Evolutionary conservation across 331 rosid species (phyloP), one percentile per base, ranked within the genome.

Genomic region (Telfairia occidentalis): DNA sequence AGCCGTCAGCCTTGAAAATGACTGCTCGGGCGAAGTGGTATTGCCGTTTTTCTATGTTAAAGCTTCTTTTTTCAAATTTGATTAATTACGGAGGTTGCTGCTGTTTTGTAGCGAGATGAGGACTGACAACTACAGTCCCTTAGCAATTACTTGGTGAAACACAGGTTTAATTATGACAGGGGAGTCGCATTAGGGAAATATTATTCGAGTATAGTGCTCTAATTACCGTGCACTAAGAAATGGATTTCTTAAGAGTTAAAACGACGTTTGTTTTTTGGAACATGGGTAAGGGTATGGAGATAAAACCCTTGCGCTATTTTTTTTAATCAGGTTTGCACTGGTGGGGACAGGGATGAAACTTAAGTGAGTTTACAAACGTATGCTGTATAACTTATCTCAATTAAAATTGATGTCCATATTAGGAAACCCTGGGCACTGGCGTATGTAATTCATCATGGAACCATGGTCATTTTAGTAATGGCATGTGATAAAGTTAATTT

Each of bases 11-110:
- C 5, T 83, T 95, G 78, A 95, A 95, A 84, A 85, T 95, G 89
- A 85, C 99, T 2, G 97, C 97, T 79, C 96, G 99, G 6, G 97
- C 97, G 23, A 95, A 95, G 79, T 95, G 99, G 99, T 90, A 86
- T 75, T 26, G 43, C 13, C 45, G 28, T 64, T 77, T 15, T 5
- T 24, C 15, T 23, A 9, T 16, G 23, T 15, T 16, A 30, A n/a
- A 18, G 28, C 58, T 43, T 29, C 13, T 24, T 61, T 61, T 6
- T 3, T 2, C 69, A 29, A 28, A 29, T 13, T 3, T 2, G 43
- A 29, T 29, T 29, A 9, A 30, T 29, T 32, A 63, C 21, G 45
- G 0, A 29, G 48, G 2, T 2, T 64, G 21, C 10, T 5, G 40
- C 19, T 12, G 46, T 28, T 21, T 16, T 35, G 18, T 65, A 9